Base-by-base conservation (phyloP, 1,284 basidiomycete genomes). In the Ustilago xerochloae region DNA sequence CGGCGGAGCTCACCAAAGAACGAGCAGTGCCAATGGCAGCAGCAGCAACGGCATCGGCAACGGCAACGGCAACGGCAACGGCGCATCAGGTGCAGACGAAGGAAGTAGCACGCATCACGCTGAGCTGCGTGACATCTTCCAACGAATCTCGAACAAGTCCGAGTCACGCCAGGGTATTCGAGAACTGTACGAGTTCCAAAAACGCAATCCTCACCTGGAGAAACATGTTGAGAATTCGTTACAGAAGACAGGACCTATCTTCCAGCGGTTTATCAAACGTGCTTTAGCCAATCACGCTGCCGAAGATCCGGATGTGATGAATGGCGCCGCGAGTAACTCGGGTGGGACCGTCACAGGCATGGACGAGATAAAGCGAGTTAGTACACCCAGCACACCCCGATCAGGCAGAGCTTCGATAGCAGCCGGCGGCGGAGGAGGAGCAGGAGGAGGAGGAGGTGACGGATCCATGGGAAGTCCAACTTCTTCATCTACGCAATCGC, bases 101-200 rank as follows among this genome's bases (percentile, higher is more conserved):
- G 70, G 29, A 3, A 52, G 41, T 28, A 57, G 61, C 45, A 90
- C 91, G 6, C 91, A 68, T 20, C 92, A 92, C 82, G 90, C 90
- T 22, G 91, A 91, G 77, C 86, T 93, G 56, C 89, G 91, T 48
- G 89, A 89, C 29, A 96, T 96, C 78, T 93, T 96, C 80, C 91
- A 92, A 56, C 90, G 93, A 79, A 95, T 96, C 66, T 93, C 92
- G 29, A 82, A 66, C 77, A 94, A 91, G 84, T 92, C 92, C 85
- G 91, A 91, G 32, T 93, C 89, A 8, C 91, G 91, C 18, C 91
- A 90, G 7, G 94, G 93, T 5, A 95, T 99, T 63, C 94, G 93
- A n/a, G 93, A 95, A 77, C 87, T 99, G 39, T 94, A 98, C 83
- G 91, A 94, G 46, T 98, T 95, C 87, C 86, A 97, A 78, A 96